phyloP scores from a whole-genome alignment of 169 alveolate genomes.

The Plasmodium coatneyi region DNA sequence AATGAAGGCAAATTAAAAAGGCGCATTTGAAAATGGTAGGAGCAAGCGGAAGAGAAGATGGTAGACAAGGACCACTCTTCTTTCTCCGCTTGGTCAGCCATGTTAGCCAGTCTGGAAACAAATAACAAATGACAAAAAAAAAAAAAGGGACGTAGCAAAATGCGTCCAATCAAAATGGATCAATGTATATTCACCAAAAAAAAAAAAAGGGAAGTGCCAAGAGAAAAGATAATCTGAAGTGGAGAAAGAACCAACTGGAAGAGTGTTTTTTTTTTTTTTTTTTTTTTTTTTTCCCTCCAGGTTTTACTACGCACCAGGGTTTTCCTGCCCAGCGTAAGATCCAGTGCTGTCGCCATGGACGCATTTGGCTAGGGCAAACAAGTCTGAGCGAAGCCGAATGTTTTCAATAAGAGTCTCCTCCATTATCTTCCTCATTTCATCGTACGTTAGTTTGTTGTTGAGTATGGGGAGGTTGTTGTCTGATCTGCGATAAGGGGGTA shows the following conservation, averaged over 20 bases:
- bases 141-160: neutral
- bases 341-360: neutral
- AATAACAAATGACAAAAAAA: neutral
- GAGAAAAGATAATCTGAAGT: neutral
- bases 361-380: slow-evolving; percentile 11
- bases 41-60: neutral
- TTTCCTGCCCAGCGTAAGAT: neutral
- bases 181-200: neutral
- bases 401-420: slow-evolving; percentile 54
- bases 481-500: neutral
- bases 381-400: slow-evolving; percentile 35
- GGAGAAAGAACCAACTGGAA: neutral
- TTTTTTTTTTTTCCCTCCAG: neutral
- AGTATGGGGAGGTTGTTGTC: neutral
- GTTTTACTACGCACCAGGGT: neutral
- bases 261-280: neutral
- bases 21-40: neutral
- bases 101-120: neutral
- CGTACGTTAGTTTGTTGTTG: slow-evolving; percentile 27
- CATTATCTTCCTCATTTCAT: slow-evolving; percentile 38
- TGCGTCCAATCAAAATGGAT: neutral
- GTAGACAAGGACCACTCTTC: neutral
- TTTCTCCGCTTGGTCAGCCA: neutral
- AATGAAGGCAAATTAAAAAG: neutral
- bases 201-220: neutral